These are phyloP conservation scores for Acer campestre DNA, from an alignment of 345 rosid species.

Conservation along the genomic window DNA sequence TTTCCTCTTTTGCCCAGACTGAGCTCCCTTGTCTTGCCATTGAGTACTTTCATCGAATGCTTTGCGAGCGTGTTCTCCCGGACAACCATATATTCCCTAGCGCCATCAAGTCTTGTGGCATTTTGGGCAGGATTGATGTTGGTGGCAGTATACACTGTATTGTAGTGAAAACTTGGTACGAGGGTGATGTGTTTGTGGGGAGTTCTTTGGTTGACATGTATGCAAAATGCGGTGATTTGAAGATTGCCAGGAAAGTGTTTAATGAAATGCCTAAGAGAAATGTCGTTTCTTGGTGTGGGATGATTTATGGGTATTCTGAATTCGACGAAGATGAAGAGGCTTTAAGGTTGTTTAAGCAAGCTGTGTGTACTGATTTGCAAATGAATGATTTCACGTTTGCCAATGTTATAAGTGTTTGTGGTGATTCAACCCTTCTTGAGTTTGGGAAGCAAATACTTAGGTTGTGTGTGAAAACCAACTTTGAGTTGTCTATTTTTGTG, in stretches of 20 bases:
- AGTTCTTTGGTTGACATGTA: conserved; percentile 90
- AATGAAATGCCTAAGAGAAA: conserved; percentile 85
- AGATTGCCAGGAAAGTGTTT: conserved; percentile 63
- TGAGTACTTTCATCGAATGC: conserved; percentile 65
- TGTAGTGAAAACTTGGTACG: conserved; percentile 61
- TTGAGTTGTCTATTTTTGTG: conserved; percentile 66
- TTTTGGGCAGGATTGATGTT: conserved; percentile 52
- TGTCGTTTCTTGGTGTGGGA: conserved; percentile 93
- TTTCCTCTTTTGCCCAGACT: conserved; percentile 79
- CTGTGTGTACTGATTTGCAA: conserved; percentile 49
- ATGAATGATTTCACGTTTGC: conserved; percentile 87
- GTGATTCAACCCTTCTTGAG: conserved; percentile 67
- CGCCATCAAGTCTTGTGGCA: conserved; percentile 72
- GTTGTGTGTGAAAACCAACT: conserved; percentile 71
- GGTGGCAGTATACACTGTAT: conserved; percentile 66
- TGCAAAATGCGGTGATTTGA: conserved; percentile 63
- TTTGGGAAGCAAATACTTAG: conserved; percentile 88
- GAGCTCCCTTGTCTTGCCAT: conserved; percentile 74
- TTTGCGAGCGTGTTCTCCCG: conserved; percentile 42
- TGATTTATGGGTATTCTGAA: conserved; percentile 84
- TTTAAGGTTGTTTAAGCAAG: conserved; percentile 64
- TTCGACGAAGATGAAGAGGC: conserved; percentile 74
- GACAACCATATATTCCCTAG: conserved; percentile 79
- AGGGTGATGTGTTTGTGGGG: conserved; percentile 69
- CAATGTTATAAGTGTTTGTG: conserved; percentile 76